phyloP scores from a whole-genome alignment of 768 basidiomycete genomes.

The Auriscalpium vulgare region DNA sequence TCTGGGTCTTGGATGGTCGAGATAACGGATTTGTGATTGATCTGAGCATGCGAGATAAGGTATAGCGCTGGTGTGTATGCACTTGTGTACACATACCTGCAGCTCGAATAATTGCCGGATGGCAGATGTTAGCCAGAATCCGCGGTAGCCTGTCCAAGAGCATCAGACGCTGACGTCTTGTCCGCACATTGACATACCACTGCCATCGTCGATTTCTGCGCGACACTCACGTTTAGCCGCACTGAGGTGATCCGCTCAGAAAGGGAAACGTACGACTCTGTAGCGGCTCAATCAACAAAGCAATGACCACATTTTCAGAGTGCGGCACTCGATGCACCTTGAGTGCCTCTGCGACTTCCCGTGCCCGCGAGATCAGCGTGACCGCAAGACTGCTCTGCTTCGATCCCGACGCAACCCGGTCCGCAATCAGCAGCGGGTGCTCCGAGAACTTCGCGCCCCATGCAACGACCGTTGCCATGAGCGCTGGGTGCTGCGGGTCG shows the following conservation, averaged over 20 bases:
- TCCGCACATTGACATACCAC: conserved; percentile 36
- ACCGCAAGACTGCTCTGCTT: conserved; percentile 75
- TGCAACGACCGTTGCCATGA: conserved; percentile 81
- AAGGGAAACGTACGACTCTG: conserved; percentile 69
- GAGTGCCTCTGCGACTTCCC: conserved; percentile 80
- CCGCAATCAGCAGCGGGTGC: conserved; percentile 73
- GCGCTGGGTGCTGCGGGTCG: conserved; percentile 54
- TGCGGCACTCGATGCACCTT: conserved; percentile 79
- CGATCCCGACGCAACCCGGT: conserved; percentile 54
- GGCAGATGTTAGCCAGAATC: conserved; percentile 76
- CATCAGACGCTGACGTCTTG: conserved; percentile 8
- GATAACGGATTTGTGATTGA: conserved; percentile 79
- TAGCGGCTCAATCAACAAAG: conserved; percentile 72
- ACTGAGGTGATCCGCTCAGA: background rate
- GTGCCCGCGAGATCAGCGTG: conserved; percentile 68
- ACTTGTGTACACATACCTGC: conserved; percentile 37
- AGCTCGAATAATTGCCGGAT: conserved; percentile 75
- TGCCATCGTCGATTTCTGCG: conserved; percentile 64
- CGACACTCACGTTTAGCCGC: conserved; percentile 2
- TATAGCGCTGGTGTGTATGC: background rate
- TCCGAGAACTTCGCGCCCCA: conserved; percentile 95
- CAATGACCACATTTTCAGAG: conserved; percentile 75
- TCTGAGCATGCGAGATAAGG: conserved; percentile 32
- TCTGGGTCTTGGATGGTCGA: conserved; percentile 66
- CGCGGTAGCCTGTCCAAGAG: conserved; percentile 57